A percentile compares a stretch with the other conserved stretches of the same genome.
These are phyloP conservation scores for Rhytidiadelphus loreus DNA, from an alignment of 225 moss, liverwort and hornwort genomes.

Conservation along the genomic window DNA sequence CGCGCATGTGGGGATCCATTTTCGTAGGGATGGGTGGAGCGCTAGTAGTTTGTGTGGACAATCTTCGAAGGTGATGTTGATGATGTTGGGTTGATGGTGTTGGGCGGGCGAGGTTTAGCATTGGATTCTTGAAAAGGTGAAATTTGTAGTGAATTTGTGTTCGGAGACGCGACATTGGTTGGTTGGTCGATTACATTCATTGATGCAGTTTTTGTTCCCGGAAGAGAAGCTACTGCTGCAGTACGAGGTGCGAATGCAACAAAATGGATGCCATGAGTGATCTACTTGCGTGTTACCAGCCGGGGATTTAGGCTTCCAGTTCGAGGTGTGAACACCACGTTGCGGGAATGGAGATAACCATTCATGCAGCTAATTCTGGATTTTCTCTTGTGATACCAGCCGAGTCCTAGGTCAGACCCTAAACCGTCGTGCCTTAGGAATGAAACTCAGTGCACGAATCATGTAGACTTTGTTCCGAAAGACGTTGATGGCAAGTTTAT, in stretches of 20 bases:
- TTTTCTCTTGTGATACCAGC: neutral
- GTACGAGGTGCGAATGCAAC: neutral
- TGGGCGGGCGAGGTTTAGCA: neutral
- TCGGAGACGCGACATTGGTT: neutral
- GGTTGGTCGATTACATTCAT: neutral
- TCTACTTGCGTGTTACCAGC: neutral
- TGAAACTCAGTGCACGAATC: neutral
- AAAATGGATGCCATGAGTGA: neutral
- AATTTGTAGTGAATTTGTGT: neutral
- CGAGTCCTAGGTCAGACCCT: neutral
- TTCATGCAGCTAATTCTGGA: neutral
- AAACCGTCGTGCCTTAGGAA: neutral
- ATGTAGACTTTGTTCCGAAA: neutral
- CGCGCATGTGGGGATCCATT: neutral
- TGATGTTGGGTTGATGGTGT: neutral
- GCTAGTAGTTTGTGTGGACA: neutral
- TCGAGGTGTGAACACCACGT: neutral
- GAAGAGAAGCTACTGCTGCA: neutral
- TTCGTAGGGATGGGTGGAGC: neutral
- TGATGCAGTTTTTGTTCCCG: neutral
- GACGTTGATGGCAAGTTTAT: neutral
- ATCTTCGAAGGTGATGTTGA: neutral
- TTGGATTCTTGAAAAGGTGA: neutral
- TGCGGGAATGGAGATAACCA: neutral
- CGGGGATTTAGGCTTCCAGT: neutral